Percentiles rank a stretch among this genome's conserved stretches.
These are phyloP conservation scores for Purshia tridentata DNA, from an alignment of 306 rosid species.

Conservation along the genomic window DNA sequence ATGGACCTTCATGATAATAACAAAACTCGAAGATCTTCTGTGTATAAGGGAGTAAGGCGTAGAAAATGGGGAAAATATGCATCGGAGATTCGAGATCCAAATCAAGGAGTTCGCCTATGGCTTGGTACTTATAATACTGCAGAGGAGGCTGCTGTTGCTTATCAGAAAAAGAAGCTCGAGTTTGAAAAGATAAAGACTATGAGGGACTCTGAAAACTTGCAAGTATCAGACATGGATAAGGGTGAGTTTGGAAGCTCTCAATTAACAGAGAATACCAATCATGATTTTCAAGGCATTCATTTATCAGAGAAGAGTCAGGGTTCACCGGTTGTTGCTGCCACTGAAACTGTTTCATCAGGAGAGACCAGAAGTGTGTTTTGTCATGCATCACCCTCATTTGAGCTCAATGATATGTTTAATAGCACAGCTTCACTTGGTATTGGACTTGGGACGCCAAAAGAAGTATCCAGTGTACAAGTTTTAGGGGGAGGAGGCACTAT, in stretches of 20 bases:
- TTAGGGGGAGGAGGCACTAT: constrained; percentile 12
- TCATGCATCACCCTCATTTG: constrained; percentile 61
- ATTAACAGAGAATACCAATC: constrained; percentile 3
- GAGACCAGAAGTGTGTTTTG: constrained; percentile 23
- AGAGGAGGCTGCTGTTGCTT: constrained; percentile 54
- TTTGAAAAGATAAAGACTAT: constrained; percentile 26
- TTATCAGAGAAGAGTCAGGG: constrained; percentile 11
- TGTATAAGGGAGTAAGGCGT: constrained; percentile 52
- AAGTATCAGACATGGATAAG: constrained; percentile 7
- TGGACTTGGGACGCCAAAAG: constrained; percentile 25
- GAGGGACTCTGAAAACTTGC: constrained; percentile 8
- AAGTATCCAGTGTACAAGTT: constrained; percentile 14
- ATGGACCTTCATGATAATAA: constrained; percentile 3
- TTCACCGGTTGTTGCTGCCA: background rate
- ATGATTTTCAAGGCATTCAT: background rate
- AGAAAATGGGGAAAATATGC: constrained; percentile 60
- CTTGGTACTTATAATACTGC: constrained; percentile 58
- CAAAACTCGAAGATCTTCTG: constrained; percentile 25
- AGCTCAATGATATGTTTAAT: constrained; percentile 44
- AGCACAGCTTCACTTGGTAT: constrained; percentile 19
- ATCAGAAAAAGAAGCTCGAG: constrained; percentile 45
- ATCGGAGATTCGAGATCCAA: constrained; percentile 57
- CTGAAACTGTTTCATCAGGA: constrained; percentile 11
- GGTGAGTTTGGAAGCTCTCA: constrained; percentile 20
- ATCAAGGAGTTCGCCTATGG: constrained; percentile 42